Percentiles rank a stretch among this genome's conserved stretches.
Conservation (phyloP, 805 yeast genomes). For the Saccharomyces mikatae region DNA sequence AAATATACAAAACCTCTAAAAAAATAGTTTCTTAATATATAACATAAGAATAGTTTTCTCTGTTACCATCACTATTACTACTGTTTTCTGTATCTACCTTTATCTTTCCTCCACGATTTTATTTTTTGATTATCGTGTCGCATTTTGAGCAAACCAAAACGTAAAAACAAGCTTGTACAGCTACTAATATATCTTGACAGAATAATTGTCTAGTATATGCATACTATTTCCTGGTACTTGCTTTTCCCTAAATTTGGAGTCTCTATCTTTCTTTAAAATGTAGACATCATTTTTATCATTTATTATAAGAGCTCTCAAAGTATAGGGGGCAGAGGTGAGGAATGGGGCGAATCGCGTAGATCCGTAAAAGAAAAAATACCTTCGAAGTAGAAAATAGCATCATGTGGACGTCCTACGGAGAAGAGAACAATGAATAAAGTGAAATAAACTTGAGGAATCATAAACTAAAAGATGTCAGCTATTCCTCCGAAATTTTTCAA, state of each 20-base stretch:
- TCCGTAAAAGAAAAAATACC: neutral
- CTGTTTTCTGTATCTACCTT: neutral
- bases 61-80: constrained; percentile 1
- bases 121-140: neutral
- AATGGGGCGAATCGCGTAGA: neutral
- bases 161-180: neutral
- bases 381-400: neutral
- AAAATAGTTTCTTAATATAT: neutral
- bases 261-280: neutral
- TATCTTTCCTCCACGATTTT: neutral
- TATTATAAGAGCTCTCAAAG: neutral
- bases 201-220: neutral
- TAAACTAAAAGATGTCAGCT: constrained; percentile 14
- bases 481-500: constrained; percentile 24
- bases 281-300: neutral
- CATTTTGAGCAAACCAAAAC: neutral
- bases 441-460: constrained; percentile 17
- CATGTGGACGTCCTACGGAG: neutral
- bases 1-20: neutral
- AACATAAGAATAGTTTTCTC: neutral
- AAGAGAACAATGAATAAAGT: constrained; percentile 13
- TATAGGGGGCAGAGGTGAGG: neutral
- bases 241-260: too few species aligned
- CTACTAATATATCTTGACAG: neutral
- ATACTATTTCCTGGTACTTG: neutral